Evolutionary conservation across 2,329 filamentous ascomycete genomes (phyloP), one percentile per base, ranked within the genome.

Genomic region (Arthroderma sp.): DNA sequence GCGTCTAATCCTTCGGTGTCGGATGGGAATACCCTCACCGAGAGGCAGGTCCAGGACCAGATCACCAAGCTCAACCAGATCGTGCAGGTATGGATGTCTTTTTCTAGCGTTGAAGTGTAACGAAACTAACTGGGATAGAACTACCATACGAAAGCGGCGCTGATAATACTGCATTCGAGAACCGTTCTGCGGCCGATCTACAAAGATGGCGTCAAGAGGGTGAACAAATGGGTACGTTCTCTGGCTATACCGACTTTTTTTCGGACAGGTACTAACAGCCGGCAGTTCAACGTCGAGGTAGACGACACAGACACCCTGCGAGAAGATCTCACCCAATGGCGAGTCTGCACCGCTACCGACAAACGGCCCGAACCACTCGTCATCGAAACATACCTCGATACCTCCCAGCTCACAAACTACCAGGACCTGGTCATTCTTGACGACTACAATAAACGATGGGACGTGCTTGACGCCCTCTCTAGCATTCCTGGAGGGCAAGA

Each of bases 231-330:
- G 88, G 89, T 91, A 80, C 61, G 85, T 76, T 28, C 13, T n/a
- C 11, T 21, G 7, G 4, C 19, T 21, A 17, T 21, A 6, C 17
- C 1, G n/a, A 31, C 33, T 39, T 8, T 3, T n/a, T 38, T 8
- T 15, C 13, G n/a, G n/a, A n/a, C 38, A 21, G 11, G 21, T 54
- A 21, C 33, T 54, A 54, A 54, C 51, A 4, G 6, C 13, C 11
- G 4, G 49, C 66, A 97, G 93, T 98, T 96, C 74, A 94, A 95
- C 76, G 84, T 96, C 64, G 87, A 95, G 63, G 85, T 95, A 47
- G 87, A 95, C 65, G 93, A 98, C 65, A 91, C 91, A 61, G 88
- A 95, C 67, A 84, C 87, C 60, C 90, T 95, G 67, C 79, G 81
- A 66, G 86, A 94, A 63, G 87, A 93, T 62, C 80, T 97, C 61